Evolutionary conservation across 495 filamentous ascomycete genomes (phyloP).

Genomic region (Aspergillus sclerotiicarbonarius): DNA sequence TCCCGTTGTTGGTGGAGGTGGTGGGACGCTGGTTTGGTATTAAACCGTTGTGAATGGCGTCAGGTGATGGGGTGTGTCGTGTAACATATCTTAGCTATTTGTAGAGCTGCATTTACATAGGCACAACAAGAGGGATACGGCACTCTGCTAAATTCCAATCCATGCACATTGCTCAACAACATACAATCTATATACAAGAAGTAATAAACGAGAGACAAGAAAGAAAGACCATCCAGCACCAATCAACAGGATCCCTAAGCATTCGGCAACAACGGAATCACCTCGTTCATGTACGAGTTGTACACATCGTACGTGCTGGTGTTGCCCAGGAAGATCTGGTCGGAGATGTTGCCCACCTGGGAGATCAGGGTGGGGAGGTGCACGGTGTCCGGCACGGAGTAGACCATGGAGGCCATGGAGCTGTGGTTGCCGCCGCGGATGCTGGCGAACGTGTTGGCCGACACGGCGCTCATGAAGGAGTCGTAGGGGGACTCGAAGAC

Average conservation of each 20-base stretch:
- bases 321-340: constrained; percentile 5
- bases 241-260: neutral
- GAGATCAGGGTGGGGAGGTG: neutral
- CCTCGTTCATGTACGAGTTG: neutral
- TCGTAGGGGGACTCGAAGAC: constrained; percentile 29
- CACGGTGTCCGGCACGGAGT: constrained; percentile 16
- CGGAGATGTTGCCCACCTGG: constrained; percentile 1
- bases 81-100: no score
- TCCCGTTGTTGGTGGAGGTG: no score
- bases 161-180: neutral
- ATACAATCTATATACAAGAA: constrained; percentile 2
- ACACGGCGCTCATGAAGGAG: constrained; percentile 13
- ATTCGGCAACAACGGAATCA: neutral
- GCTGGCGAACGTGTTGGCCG: constrained; percentile 6
- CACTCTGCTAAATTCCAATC: no score
- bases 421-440: constrained; percentile 11
- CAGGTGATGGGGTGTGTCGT: no score
- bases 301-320: neutral
- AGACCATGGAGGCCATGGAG: constrained; percentile 20
- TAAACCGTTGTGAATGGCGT: no score
- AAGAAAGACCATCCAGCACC: neutral
- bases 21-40: no score
- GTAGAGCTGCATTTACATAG: no score
- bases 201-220: neutral
- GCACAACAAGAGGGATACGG: no score